Evolutionary conservation across 495 filamentous ascomycete species (phyloP).

Genomic region (Annulohypoxylon moriforme): DNA sequence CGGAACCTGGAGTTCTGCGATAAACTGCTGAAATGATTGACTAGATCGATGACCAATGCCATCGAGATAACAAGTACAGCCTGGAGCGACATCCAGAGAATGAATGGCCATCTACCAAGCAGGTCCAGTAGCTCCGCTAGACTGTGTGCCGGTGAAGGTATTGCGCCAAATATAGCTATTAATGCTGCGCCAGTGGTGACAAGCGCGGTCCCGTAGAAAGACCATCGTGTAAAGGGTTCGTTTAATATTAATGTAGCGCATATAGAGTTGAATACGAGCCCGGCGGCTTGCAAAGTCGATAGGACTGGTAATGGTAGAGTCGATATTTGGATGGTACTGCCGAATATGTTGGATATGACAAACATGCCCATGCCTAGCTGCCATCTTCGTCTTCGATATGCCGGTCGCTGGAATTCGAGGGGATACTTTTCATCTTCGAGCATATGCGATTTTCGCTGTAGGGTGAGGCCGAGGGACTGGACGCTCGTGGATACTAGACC

Average conservation of each 20-base stretch:
- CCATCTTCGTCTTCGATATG: constrained; percentile 92
- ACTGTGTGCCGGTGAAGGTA: constrained; percentile 93
- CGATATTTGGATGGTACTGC: constrained; percentile 97
- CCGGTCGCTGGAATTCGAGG: constrained; percentile 81
- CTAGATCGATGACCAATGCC: constrained; percentile 69
- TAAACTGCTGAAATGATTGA: constrained; percentile 59
- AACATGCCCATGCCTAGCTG: constrained; percentile 99
- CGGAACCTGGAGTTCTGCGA: constrained; percentile 71
- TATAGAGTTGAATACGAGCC: constrained; percentile 97
- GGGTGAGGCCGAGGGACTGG: constrained; percentile 94
- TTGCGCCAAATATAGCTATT: constrained; percentile 93
- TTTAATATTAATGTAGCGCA: constrained; percentile 93
- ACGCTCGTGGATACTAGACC: constrained; percentile 92
- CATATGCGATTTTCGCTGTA: constrained; percentile 98
- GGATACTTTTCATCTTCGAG: constrained; percentile 93
- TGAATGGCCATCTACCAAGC: constrained; percentile 77
- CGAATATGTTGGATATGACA: constrained; percentile 90
- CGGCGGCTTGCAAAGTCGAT: constrained; percentile 94
- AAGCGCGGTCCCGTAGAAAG: constrained; percentile 85
- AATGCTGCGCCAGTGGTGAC: constrained; percentile 87
- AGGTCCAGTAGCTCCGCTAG: constrained; percentile 83
- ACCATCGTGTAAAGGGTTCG: constrained; percentile 94
- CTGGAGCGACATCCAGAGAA: constrained; percentile 91
- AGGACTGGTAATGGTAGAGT: constrained; percentile 94
- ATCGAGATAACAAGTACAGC: constrained; percentile 75